Percentiles rank a stretch among this genome's conserved stretches.
These are phyloP conservation scores for Selaginella moellendorffii DNA, from an alignment of 75 land plant species.

Conservation along the genomic window DNA sequence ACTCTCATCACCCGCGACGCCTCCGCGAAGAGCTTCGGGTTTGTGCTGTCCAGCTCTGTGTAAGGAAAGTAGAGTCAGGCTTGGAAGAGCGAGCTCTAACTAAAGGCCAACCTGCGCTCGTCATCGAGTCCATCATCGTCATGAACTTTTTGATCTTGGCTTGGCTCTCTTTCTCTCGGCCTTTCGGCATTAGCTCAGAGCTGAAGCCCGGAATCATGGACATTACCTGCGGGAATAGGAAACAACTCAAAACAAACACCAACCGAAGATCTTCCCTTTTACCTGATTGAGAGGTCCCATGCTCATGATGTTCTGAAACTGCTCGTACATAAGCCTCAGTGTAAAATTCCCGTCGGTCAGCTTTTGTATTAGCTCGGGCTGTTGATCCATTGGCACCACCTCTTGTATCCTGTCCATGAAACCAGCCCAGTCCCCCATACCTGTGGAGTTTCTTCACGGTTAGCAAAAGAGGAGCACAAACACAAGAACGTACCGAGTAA, in stretches of 20 bases:
- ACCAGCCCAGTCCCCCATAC: background rate
- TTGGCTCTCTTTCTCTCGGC: slow-evolving; percentile 84
- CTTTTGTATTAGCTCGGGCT: background rate
- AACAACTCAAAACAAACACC: background rate
- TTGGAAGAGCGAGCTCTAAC: background rate
- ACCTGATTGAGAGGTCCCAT: slow-evolving; percentile 99
- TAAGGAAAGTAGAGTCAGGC: background rate
- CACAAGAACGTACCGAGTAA: background rate
- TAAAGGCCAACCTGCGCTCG: slow-evolving; percentile 45
- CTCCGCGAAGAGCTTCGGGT: slow-evolving; percentile 77
- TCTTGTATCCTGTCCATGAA: background rate
- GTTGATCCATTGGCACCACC: background rate
- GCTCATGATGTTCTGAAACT: slow-evolving; percentile 39
- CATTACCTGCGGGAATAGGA: background rate
- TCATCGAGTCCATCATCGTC: slow-evolving; percentile 99
- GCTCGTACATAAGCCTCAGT: background rate
- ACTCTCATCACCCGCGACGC: slow-evolving; percentile 59
- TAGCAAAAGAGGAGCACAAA: background rate
- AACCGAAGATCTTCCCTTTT: background rate
- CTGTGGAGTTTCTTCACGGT: background rate
- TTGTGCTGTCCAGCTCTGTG: slow-evolving; percentile 85
- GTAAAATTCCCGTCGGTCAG: background rate
- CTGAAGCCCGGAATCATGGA: background rate
- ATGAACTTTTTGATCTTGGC: slow-evolving; percentile 78
- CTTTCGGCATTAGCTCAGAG: slow-evolving; percentile 56